These are phyloP conservation scores for Aspergillus novoparasiticus DNA, from an alignment of 2,329 filamentous ascomycete species.

Conservation along the genomic window DNA sequence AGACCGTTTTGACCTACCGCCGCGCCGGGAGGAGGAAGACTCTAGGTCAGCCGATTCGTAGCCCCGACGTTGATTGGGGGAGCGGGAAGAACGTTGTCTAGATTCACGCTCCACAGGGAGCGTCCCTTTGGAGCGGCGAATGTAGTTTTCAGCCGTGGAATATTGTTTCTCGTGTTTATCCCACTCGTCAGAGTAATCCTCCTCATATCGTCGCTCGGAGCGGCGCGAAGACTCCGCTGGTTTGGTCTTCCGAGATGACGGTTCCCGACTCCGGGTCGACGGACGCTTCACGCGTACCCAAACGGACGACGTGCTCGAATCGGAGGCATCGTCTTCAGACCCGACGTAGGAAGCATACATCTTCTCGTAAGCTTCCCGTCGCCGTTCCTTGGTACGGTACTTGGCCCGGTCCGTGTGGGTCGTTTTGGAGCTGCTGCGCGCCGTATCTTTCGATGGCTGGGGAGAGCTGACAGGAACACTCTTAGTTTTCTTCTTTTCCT, in stretches of 20 bases:
- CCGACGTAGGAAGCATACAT: conserved; percentile 34
- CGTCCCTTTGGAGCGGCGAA: conserved; percentile 35
- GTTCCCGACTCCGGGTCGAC: conserved; percentile 27
- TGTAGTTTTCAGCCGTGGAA: conserved; percentile 41
- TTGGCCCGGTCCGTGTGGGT: conserved; percentile 40
- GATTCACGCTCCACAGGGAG: conserved; percentile 24
- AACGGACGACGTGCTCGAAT: conserved; percentile 30
- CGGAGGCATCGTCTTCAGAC: conserved; percentile 37
- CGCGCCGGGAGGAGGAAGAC: conserved; percentile 30
- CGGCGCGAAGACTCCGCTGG: conserved; percentile 26
- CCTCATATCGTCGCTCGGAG: conserved; percentile 26
- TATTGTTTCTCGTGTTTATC: conserved; percentile 38
- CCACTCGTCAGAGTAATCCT: conserved; percentile 30
- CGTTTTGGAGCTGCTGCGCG: conserved; percentile 35
- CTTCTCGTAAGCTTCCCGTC: conserved; percentile 44
- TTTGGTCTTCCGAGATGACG: conserved; percentile 24
- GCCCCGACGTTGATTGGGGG: conserved; percentile 32
- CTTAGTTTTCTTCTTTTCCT: conserved; percentile 44
- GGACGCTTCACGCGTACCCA: conserved; percentile 25
- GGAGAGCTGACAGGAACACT: conserved; percentile 26
- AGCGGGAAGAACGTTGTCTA: conserved; percentile 35
- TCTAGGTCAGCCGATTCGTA: conserved; percentile 37
- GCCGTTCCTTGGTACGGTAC: conserved; percentile 46
- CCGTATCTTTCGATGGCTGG: conserved; percentile 35
- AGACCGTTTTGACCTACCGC: conserved; percentile 34